Percentiles rank a stretch among this genome's conserved stretches.
Conservation (phyloP, 805 yeast species). For the Lipomyces kockii region DNA sequence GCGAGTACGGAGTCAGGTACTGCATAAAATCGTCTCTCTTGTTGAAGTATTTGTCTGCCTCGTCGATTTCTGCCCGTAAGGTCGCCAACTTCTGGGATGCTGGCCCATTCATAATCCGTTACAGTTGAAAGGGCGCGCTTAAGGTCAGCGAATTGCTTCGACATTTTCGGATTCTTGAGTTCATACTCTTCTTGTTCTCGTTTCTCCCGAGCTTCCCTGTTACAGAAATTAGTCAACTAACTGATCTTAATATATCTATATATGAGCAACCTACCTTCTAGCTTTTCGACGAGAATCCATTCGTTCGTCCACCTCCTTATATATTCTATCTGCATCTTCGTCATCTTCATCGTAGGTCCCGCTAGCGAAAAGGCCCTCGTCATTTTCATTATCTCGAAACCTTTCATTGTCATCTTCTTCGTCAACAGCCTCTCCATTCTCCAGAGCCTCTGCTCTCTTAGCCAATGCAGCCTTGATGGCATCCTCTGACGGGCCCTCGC, state of each 20-base stretch:
- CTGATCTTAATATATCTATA: background rate
- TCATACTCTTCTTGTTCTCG: constrained; percentile 40
- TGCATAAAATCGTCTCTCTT: constrained; percentile 73
- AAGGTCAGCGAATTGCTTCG: constrained; percentile 67
- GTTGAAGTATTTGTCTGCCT: constrained; percentile 57
- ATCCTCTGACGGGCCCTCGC: constrained; percentile 48
- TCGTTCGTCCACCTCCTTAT: constrained; percentile 66
- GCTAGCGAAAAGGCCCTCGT: constrained; percentile 44
- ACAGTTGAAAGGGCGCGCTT: constrained; percentile 65
- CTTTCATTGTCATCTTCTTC: constrained; percentile 43
- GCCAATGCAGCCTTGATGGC: constrained; percentile 43
- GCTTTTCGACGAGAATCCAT: constrained; percentile 43
- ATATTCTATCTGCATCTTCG: constrained; percentile 76
- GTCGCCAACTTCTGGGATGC: constrained; percentile 86
- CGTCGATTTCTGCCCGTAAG: constrained; percentile 80
- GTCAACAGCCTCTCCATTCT: constrained; percentile 39
- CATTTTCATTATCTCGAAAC: constrained; percentile 44
- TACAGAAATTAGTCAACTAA: constrained; percentile 3
- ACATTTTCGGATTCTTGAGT: constrained; percentile 45
- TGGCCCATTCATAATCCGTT: constrained; percentile 75
- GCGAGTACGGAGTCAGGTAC: constrained; percentile 74
- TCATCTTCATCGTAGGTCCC: constrained; percentile 58
- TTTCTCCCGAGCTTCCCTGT: constrained; percentile 41
- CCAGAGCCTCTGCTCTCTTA: constrained; percentile 37
- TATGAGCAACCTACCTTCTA: constrained; percentile 28